A percentile compares a stretch with the other conserved stretches of the same genome.
These are phyloP conservation scores for Eutypa lata DNA, from an alignment of 2,329 filamentous ascomycete genomes.

Conservation along the genomic window DNA sequence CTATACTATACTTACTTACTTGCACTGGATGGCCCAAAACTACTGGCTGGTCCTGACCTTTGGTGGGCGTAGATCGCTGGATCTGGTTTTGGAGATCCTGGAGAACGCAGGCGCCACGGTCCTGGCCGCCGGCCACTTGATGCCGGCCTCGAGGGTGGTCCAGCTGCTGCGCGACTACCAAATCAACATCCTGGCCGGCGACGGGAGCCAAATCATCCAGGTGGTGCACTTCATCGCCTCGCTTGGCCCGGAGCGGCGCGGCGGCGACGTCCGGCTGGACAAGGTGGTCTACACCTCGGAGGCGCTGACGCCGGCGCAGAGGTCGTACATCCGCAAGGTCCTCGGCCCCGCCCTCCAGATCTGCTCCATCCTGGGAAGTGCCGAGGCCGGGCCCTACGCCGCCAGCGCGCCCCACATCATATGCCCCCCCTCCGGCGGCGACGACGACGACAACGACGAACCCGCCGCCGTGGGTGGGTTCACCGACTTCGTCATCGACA, in stretches of 20 bases:
- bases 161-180: conserved; percentile 27
- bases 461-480: neutral
- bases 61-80: conserved; percentile 36
- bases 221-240: conserved; percentile 33
- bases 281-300: conserved; percentile 47
- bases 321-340: conserved; percentile 24
- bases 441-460: conserved; percentile 22
- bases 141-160: conserved; percentile 22
- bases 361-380: conserved; percentile 38
- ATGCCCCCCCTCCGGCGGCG: too few species aligned
- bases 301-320: conserved; percentile 30
- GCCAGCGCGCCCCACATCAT: conserved; percentile 27
- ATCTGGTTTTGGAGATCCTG: conserved; percentile 36
- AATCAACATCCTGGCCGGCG: conserved; percentile 36
- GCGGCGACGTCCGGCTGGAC: conserved; percentile 27
- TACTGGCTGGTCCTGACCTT: too few species aligned
- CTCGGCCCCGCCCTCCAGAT: conserved; percentile 33
- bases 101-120: conserved; percentile 40
- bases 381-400: conserved; percentile 40
- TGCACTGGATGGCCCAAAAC: too few species aligned
- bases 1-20: too few species aligned
- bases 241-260: conserved; percentile 13
- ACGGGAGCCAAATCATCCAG: conserved; percentile 35
- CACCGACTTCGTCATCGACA: conserved; percentile 37
- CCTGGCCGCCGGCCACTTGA: conserved; percentile 31